Conservation (phyloP, 805 yeast genomes). For the Saturnispora gosingensis region DNA sequence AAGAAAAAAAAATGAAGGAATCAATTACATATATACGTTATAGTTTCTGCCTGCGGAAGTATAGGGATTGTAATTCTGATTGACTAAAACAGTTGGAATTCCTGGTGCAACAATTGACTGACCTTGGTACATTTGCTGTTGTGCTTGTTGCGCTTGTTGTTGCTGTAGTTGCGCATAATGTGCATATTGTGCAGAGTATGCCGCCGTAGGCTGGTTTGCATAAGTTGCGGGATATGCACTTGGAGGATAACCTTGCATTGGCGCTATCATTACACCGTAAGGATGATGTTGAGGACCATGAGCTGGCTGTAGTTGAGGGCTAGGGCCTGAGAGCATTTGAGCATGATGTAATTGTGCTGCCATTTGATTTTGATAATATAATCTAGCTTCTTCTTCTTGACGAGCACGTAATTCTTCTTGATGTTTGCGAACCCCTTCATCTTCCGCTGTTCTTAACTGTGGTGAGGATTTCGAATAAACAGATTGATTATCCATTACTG, state of each 20-base stretch:
- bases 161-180: neutral
- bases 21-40: neutral
- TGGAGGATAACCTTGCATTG: neutral
- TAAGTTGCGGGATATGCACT: neutral
- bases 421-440: neutral
- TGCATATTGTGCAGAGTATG: neutral
- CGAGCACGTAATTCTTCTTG: constrained; percentile 3
- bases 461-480: neutral
- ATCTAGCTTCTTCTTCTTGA: constrained; percentile 1
- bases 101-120: neutral
- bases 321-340: neutral
- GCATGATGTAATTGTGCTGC: neutral
- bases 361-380: constrained; percentile 1
- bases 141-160: neutral
- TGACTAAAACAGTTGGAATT: neutral
- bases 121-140: neutral
- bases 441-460: neutral
- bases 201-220: neutral
- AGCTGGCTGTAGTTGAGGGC: neutral
- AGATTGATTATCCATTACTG: neutral
- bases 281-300: neutral
- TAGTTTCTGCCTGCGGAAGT: neutral
- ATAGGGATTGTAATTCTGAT: neutral
- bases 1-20: neutral
- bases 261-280: neutral